phyloP scores from a whole-genome alignment of 202 grass and related monocot genomes.

The Panicum virgatum region DNA sequence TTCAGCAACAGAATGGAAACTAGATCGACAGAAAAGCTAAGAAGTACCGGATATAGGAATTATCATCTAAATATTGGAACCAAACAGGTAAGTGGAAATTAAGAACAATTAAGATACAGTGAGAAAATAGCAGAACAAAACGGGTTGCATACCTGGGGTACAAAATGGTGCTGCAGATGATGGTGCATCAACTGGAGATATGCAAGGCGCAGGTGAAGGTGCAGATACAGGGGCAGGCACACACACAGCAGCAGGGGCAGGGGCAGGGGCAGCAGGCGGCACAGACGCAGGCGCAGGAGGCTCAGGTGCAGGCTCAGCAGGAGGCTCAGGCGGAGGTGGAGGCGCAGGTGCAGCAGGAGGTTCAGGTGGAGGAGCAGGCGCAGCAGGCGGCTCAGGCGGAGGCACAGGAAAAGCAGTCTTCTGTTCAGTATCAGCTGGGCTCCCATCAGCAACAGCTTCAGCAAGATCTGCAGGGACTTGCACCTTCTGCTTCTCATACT shows the following conservation, averaged over 20 bases:
- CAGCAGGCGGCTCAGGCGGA: not conserved
- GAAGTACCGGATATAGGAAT: not conserved
- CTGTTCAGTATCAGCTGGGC: constrained; percentile 21
- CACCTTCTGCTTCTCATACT: constrained; percentile 93
- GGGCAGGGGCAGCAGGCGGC: not conserved
- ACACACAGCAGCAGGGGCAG: not conserved
- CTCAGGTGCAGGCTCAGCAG: not conserved
- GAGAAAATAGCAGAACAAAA: constrained; percentile 21
- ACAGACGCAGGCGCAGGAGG: not conserved
- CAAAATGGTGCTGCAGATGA: constrained; percentile 22
- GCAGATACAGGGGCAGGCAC: not conserved
- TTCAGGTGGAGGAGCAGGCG: not conserved
- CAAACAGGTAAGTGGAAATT: too few relatives aligned
- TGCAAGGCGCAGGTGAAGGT: not conserved
- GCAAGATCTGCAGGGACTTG: constrained; percentile 52
- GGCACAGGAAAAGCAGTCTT: not conserved
- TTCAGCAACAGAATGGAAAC: not conserved
- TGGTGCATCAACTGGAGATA: not conserved
- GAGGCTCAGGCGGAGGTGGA: not conserved
- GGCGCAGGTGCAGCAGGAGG: not conserved
- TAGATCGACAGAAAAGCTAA: not conserved
- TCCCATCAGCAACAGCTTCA: constrained; percentile 35
- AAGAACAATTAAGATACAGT: not conserved
- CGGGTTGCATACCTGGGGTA: constrained; percentile 35
- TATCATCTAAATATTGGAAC: not conserved